Evolutionary conservation across 2,329 filamentous ascomycete species (phyloP).

Genomic region (Ascomycota sp.): DNA sequence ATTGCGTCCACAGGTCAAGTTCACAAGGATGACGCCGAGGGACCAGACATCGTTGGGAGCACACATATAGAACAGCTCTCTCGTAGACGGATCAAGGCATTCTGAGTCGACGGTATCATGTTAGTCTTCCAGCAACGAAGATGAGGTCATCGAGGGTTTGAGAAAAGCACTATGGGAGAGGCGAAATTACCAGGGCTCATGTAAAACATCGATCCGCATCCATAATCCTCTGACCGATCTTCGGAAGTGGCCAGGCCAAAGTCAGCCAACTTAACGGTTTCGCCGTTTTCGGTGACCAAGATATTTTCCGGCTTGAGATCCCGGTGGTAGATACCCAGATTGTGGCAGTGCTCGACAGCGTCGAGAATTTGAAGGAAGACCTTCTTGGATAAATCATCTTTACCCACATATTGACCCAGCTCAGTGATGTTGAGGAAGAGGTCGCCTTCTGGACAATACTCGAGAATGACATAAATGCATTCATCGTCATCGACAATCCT

Average conservation of each 20-base stretch:
- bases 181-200: conserved; percentile 80
- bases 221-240: conserved; percentile 74
- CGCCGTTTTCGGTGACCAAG: conserved; percentile 69
- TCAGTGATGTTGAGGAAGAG: conserved; percentile 96
- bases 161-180: not conserved
- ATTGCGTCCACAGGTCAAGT: conserved; percentile 92
- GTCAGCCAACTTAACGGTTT: conserved; percentile 87
- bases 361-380: conserved; percentile 91
- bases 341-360: conserved; percentile 90
- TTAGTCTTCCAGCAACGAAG: no score
- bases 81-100: conserved; percentile 61
- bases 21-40: conserved; percentile 92
- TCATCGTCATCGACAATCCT: conserved; percentile 84
- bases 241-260: conserved; percentile 88
- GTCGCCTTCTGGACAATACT: conserved; percentile 93
- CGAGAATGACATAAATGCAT: conserved; percentile 89
- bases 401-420: conserved; percentile 76
- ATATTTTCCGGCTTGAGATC: conserved; percentile 98
- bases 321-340: conserved; percentile 82
- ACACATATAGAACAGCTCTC: conserved; percentile 67
- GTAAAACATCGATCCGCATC: conserved; percentile 96
- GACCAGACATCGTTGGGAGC: conserved; percentile 96
- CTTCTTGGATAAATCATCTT: conserved; percentile 69
- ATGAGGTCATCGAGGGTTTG: conserved; percentile 2
- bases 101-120: no score